phyloP scores from a whole-genome alignment of 805 yeast genomes.

The Hemisphaericaspora nanyangensis region DNA sequence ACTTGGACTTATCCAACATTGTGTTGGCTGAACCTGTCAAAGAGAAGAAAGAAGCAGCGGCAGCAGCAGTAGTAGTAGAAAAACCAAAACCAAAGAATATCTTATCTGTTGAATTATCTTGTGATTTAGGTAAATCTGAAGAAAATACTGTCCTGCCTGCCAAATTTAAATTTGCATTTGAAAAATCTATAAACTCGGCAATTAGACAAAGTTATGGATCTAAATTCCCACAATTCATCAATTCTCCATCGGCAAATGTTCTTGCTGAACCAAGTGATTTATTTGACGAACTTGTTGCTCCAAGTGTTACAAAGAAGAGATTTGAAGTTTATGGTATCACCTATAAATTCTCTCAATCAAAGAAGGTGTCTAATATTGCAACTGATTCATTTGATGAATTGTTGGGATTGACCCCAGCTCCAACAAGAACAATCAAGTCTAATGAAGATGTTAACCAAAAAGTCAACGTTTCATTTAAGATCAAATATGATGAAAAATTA shows the following conservation, averaged over 20 bases:
- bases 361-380: conserved; percentile 6
- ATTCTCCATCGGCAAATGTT: conserved; percentile 25
- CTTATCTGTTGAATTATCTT: conserved; percentile 18
- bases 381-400: conserved; percentile 29
- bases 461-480: conserved; percentile 30
- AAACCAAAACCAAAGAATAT: conserved; percentile 29
- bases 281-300: conserved; percentile 36
- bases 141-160: conserved; percentile 22
- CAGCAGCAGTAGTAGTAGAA: conserved; percentile 7
- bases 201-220: conserved; percentile 27
- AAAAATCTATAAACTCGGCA: conserved; percentile 26
- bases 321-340: conserved; percentile 28
- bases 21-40: conserved; percentile 30
- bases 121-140: conserved; percentile 24
- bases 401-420: too few species aligned
- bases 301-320: conserved; percentile 32
- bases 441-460: not conserved
- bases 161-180: conserved; percentile 28
- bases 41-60: conserved; percentile 3
- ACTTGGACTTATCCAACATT: conserved; percentile 71
- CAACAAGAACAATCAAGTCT: conserved; percentile 1
- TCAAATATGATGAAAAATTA: conserved; percentile 29
- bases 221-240: conserved; percentile 34
- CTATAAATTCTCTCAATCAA: conserved; percentile 18
- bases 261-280: conserved; percentile 16